These are phyloP conservation scores for Pythium inflatum DNA, from an alignment of 352 stramenopile genomes.

Conservation along the genomic window DNA sequence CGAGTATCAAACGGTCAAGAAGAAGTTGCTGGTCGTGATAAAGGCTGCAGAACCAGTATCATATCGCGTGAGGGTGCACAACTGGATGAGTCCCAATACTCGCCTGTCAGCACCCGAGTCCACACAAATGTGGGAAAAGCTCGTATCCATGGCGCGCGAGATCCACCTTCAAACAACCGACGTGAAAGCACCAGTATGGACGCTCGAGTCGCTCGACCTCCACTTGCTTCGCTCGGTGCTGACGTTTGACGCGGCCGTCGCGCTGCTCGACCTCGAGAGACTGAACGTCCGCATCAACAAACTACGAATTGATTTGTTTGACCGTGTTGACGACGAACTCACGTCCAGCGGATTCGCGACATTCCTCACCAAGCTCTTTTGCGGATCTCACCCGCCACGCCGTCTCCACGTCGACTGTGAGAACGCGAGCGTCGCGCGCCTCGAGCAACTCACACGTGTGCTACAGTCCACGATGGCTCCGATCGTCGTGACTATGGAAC, in stretches of 20 bases:
- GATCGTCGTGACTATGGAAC: background rate
- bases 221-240: conserved; percentile 10
- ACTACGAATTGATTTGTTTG: conserved; percentile 22
- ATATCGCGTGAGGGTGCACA: conserved; percentile 8
- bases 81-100: conserved; percentile 13
- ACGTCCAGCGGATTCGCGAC: background rate
- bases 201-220: conserved; percentile 10
- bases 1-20: background rate
- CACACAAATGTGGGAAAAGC: conserved; percentile 5
- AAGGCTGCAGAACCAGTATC: background rate
- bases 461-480: background rate
- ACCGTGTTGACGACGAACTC: conserved; percentile 13
- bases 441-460: background rate
- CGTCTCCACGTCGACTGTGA: conserved; percentile 17
- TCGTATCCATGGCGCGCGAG: background rate
- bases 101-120: conserved; percentile 10
- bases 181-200: background rate
- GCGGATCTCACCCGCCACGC: background rate
- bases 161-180: background rate
- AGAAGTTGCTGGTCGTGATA: background rate
- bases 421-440: background rate
- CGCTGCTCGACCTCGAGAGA: conserved; percentile 1
- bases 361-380: conserved; percentile 19
- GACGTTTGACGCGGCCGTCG: conserved; percentile 7
- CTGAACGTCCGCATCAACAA: background rate